Base-by-base conservation (phyloP, 192 early-diverging fungal genomes). In the Dissophora globulifera region DNA sequence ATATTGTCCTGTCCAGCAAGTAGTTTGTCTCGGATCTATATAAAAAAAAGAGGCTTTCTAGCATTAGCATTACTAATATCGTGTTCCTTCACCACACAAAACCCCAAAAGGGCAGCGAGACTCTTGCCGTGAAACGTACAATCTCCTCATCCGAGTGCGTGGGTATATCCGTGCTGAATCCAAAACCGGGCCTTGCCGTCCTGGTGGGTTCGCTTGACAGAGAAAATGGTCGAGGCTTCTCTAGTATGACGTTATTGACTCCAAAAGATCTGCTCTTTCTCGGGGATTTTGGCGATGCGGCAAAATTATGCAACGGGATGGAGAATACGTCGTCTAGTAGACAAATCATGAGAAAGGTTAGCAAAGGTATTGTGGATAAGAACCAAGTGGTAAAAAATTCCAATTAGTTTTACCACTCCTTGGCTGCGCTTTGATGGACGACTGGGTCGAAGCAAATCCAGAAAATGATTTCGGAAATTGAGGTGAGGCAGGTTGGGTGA, bases 11-110 rank as follows among this genome's bases (percentile, higher is more conserved):
- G 26, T 9, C 41, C 30, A 22, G 67, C 56, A 51, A 69, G 47
- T 12, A 69, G 50, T 20, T 59, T 69, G 13, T 60, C 67, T 0
- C 67, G 67, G 2, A 60, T 69, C 67, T 69, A 60, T n/a, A n/a
- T n/a, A n/a, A n/a, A n/a, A n/a, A n/a, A n/a, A n/a, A n/a, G n/a
- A n/a, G n/a, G n/a, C n/a, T n/a, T n/a, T n/a, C n/a, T n/a, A n/a
- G n/a, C n/a, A n/a, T n/a, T n/a, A n/a, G n/a, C n/a, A n/a, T n/a
- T n/a, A n/a, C n/a, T n/a, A n/a, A n/a, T n/a, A n/a, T n/a, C n/a
- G n/a, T n/a, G n/a, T n/a, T n/a, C n/a, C n/a, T n/a, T n/a, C n/a
- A n/a, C n/a, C n/a, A n/a, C n/a, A n/a, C n/a, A n/a, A n/a, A n/a
- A n/a, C n/a, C n/a, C n/a, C n/a, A n/a, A n/a, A n/a, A n/a, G n/a